Conservation (phyloP, 208 protist genomes). For the Crithidia brevicula region DNA sequence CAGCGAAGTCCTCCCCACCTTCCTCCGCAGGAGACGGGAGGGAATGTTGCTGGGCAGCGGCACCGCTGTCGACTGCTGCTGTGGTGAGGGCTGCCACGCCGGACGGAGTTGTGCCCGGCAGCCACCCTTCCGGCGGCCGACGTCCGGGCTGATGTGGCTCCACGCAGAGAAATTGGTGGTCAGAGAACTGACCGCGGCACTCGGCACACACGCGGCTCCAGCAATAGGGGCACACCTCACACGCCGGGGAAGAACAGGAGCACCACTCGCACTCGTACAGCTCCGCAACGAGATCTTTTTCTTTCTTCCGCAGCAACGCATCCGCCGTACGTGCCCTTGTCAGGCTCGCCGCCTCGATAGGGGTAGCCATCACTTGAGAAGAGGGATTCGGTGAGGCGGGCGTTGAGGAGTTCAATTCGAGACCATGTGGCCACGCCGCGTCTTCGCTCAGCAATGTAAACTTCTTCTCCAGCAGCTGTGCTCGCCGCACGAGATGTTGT, state of each 20-base stretch:
- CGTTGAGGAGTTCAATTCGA: too few species aligned
- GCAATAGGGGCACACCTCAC: conserved; percentile 47
- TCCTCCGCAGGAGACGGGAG: neutral
- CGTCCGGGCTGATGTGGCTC: conserved; percentile 12
- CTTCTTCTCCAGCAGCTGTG: conserved; percentile 20
- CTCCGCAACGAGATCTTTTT: conserved; percentile 21
- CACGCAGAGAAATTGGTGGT: conserved; percentile 49
- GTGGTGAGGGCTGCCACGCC: neutral
- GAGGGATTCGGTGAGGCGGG: too few species aligned
- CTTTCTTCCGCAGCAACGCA: conserved; percentile 3
- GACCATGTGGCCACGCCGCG: neutral
- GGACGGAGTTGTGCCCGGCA: neutral
- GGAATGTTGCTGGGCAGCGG: too few species aligned
- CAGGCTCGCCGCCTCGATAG: neutral
- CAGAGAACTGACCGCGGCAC: conserved; percentile 49
- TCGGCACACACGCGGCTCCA: conserved; percentile 41
- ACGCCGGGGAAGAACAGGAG: conserved; percentile 28
- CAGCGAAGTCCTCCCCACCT: neutral
- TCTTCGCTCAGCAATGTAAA: neutral
- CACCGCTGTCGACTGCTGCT: neutral
- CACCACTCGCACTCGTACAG: conserved; percentile 56
- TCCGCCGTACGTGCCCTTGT: neutral
- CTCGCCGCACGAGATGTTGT: conserved; percentile 9
- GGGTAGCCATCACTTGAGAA: too few species aligned
- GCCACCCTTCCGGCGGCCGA: conserved; percentile 8